Evolutionary conservation across 257 asterid genomes (phyloP).

Genomic region (Solanum appendiculatum): DNA sequence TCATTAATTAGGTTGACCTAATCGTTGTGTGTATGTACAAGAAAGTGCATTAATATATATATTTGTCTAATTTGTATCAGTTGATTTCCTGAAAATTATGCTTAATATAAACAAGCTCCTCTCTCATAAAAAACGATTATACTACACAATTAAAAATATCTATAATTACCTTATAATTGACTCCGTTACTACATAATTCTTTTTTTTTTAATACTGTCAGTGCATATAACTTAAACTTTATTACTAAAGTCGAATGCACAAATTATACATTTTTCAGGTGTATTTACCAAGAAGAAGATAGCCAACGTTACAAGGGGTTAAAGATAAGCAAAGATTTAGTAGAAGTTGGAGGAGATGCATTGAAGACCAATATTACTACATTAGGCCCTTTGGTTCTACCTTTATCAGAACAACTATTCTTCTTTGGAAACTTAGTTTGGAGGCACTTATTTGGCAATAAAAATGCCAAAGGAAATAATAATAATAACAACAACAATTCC

Average conservation of each 20-base stretch:
- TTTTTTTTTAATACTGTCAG: background rate
- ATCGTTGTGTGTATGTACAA: background rate
- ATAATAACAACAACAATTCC: background rate
- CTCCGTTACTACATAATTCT: background rate
- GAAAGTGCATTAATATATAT: too few relatives aligned
- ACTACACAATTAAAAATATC: too few relatives aligned
- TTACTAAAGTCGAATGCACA: background rate
- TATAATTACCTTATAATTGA: background rate
- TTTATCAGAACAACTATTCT: constrained; percentile 72
- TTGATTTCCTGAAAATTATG: background rate
- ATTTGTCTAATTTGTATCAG: background rate
- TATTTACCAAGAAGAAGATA: constrained; percentile 74
- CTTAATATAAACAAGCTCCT: background rate
- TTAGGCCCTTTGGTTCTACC: constrained; percentile 77
- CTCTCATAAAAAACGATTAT: background rate
- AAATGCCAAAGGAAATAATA: background rate
- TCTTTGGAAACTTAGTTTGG: constrained; percentile 61
- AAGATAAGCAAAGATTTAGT: constrained; percentile 64
- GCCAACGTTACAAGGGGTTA: constrained; percentile 54
- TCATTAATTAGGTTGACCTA: background rate
- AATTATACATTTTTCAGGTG: constrained; percentile 35
- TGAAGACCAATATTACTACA: constrained; percentile 85
- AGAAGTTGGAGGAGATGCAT: constrained; percentile 80
- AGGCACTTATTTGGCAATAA: constrained; percentile 29
- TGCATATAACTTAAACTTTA: background rate